Conservation (phyloP, 108 stramenopile species). For the Nitzschia palea region DNA sequence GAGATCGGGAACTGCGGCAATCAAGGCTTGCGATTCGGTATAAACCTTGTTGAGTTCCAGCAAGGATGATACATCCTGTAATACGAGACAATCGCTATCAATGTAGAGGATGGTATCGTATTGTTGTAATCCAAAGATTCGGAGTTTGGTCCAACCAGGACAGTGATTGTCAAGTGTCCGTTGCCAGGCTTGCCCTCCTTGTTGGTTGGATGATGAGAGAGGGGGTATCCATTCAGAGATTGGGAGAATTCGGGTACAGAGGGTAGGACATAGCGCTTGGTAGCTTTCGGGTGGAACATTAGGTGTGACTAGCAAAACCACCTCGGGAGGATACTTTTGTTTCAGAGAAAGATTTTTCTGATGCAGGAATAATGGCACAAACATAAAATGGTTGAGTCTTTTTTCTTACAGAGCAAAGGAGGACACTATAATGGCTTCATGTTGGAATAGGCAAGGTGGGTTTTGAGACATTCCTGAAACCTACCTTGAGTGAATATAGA, state of each 20-base stretch:
- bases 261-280: conserved; percentile 1
- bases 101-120: conserved; percentile 82
- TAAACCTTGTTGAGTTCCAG: conserved; percentile 46
- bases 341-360: conserved; percentile 9
- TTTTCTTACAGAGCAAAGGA: not conserved
- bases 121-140: conserved; percentile 56
- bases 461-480: no score
- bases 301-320: conserved; percentile 48
- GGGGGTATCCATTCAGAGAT: conserved; percentile 20
- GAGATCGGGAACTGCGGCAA: conserved; percentile 88
- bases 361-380: no score
- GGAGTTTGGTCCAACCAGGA: conserved; percentile 59
- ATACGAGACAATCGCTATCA: conserved; percentile 77
- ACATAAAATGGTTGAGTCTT: no score
- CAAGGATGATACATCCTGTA: conserved; percentile 59
- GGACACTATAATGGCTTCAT: not conserved
- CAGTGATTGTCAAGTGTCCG: conserved; percentile 38
- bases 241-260: conserved; percentile 26
- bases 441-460: no score
- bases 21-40: conserved; percentile 49
- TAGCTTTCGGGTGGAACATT: conserved; percentile 7
- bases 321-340: conserved; percentile 19
- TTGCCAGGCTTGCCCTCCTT: conserved; percentile 1
- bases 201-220: not conserved
- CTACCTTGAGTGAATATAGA: conserved; percentile 65